Base-by-base conservation (phyloP, 208 protist genomes). In the Blechomonas ayalai region DNA sequence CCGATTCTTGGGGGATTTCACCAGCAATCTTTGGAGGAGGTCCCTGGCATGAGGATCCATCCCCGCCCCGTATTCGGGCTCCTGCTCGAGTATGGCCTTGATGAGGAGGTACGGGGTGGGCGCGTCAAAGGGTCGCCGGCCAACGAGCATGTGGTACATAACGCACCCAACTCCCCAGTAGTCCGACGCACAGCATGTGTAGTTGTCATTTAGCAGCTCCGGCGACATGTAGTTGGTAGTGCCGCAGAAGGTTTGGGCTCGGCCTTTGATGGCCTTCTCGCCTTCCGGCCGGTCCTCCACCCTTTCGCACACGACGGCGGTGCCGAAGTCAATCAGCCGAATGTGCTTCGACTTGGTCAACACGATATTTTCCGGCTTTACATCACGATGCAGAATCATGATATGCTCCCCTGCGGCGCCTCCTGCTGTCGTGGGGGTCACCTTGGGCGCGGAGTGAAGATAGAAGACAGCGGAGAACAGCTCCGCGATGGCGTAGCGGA, bases 351-450 rank as follows among this genome's bases (percentile, higher is more conserved):
- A 74, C 13, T 51, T 59, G 40, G 64, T 88, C 27, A 98, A 64
- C 67, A 98, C 86, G 26, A 98, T 83, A 59, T 98, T 98, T 57
- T 97, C 93, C 8, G 95, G 95, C 59, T 98, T 98, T 32, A 98
- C 81, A 58, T 98, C 96, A 35, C 95, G 64, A 59, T 98, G 97
- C 24, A 98, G 65, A 41, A 98, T 88, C 36, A 62, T 70, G 25
- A 57, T 51, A n/a, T n/a, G n/a, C n/a, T n/a, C n/a, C n/a, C n/a
- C n/a, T n/a, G n/a, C n/a, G n/a, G n/a, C n/a, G n/a, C n/a, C n/a
- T n/a, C n/a, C n/a, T n/a, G n/a, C n/a, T 16, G 77, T 76, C 22
- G 76, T 37, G 7, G 67, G 47, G 37, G 73, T 77, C 16, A 70
- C 31, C 52, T 90, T 94, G 16, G 81, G 64, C 23, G 82, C 80